Conservation (phyloP, 2,329 filamentous ascomycete genomes). For the Lachnellula arida region DNA sequence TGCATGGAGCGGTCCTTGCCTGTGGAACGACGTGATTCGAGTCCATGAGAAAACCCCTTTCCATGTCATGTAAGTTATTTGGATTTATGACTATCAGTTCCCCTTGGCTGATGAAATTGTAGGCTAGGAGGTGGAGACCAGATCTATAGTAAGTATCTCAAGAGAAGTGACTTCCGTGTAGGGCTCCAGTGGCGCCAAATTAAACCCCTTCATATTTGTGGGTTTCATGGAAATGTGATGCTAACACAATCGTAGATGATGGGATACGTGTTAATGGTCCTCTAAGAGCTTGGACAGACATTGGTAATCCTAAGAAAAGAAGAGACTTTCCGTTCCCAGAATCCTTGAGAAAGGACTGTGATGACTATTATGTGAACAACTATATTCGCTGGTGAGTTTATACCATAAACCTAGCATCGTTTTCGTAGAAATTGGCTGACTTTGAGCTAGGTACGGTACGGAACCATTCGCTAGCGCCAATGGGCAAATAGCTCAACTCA, state of each 20-base stretch:
- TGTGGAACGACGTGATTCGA: slow-evolving; percentile 93
- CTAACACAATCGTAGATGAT: slow-evolving; percentile 48
- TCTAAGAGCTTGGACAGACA: slow-evolving; percentile 75
- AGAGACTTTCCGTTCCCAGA: slow-evolving; percentile 72
- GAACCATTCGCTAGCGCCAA: slow-evolving; percentile 83
- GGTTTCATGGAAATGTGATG: not conserved
- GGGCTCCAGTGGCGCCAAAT: not conserved
- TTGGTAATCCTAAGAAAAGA: slow-evolving; percentile 78
- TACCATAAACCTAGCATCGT: slow-evolving; percentile 26
- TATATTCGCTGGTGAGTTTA: slow-evolving; percentile 69
- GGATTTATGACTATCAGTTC: not conserved
- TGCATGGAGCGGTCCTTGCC: slow-evolving; percentile 80
- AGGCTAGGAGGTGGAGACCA: slow-evolving; percentile 92
- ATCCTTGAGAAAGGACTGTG: slow-evolving; percentile 74
- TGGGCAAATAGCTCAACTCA: slow-evolving; percentile 90
- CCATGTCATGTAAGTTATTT: slow-evolving; percentile 68
- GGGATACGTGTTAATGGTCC: slow-evolving; percentile 82
- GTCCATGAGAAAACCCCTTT: slow-evolving; percentile 76
- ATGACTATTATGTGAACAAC: slow-evolving; percentile 86
- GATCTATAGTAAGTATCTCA: slow-evolving; percentile 60
- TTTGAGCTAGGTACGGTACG: slow-evolving; percentile 62
- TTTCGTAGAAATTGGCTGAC: slow-evolving; percentile 41
- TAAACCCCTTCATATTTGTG: not conserved
- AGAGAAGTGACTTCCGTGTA: not conserved
- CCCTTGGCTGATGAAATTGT: slow-evolving; percentile 7